Conservation (phyloP, 176 grass and related monocot species). For the Bothriochloa decipiens region DNA sequence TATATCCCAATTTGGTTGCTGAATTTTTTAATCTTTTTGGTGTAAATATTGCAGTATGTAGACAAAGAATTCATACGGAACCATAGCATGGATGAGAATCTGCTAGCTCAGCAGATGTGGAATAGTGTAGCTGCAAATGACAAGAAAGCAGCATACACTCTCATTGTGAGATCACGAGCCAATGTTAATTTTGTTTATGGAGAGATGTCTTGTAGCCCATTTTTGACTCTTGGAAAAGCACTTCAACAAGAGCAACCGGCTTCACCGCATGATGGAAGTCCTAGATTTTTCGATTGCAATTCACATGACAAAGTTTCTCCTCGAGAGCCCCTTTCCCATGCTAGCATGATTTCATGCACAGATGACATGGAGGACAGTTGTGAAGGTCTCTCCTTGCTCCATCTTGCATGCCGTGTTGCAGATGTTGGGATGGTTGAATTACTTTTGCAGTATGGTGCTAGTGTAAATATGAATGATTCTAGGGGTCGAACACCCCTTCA, state of each 20-base stretch:
- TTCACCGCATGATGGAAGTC: constrained; percentile 60
- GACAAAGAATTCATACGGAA: constrained; percentile 76
- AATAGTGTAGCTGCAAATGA: constrained; percentile 70
- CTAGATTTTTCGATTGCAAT: constrained; percentile 54
- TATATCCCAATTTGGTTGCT: constrained; percentile 33
- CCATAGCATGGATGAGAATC: constrained; percentile 54
- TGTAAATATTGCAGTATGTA: constrained; percentile 75
- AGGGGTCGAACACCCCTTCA: constrained; percentile 82
- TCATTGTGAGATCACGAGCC: constrained; percentile 70
- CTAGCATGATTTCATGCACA: constrained; percentile 57
- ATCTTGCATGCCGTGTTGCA: constrained; percentile 80
- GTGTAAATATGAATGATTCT: constrained; percentile 77
- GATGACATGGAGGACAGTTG: constrained; percentile 56
- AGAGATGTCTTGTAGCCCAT: constrained; percentile 41
- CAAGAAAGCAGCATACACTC: constrained; percentile 78
- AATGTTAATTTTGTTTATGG: constrained; percentile 81
- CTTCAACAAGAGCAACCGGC: constrained; percentile 65
- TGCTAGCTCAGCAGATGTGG: constrained; percentile 79
- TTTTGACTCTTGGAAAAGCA: constrained; percentile 68
- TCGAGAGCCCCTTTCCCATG: constrained; percentile 47
- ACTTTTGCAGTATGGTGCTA: constrained; percentile 89
- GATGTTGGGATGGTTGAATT: constrained; percentile 92
- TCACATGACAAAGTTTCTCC: constrained; percentile 59
- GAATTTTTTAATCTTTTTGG: background rate
- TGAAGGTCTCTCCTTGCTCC: constrained; percentile 93